phyloP scores from a whole-genome alignment of 495 filamentous ascomycete species.

The Penicillium chermesinum region DNA sequence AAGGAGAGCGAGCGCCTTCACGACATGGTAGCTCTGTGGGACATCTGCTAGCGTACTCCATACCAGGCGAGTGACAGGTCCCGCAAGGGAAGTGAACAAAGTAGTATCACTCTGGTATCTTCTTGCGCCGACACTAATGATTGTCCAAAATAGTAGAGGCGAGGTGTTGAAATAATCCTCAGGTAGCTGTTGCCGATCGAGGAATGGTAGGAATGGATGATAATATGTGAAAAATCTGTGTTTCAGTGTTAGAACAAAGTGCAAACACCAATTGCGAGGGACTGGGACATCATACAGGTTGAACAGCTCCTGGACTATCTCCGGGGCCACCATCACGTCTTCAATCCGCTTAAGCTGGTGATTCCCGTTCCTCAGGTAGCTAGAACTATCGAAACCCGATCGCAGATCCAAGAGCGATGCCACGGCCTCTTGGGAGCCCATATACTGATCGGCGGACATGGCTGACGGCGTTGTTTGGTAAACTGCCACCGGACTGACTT shows the following conservation, averaged over 20 bases:
- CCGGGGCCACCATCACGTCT: constrained; percentile 66
- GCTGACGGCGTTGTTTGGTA: constrained; percentile 40
- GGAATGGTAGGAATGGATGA: constrained; percentile 80
- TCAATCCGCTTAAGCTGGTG: constrained; percentile 54
- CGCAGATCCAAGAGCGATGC: constrained; percentile 73
- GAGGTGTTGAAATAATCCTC: constrained; percentile 71
- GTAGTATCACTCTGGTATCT: constrained; percentile 61
- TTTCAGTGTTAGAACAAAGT: constrained; percentile 10
- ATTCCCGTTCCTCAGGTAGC: constrained; percentile 42
- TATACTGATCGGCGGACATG: constrained; percentile 52
- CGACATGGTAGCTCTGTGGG: constrained; percentile 81
- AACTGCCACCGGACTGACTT: constrained; percentile 35
- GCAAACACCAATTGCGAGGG: neutral
- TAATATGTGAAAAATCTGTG: constrained; percentile 68
- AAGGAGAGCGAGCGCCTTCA: constrained; percentile 82
- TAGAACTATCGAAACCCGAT: constrained; percentile 48
- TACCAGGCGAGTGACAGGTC: constrained; percentile 66
- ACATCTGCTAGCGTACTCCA: constrained; percentile 80
- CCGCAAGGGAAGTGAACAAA: constrained; percentile 64
- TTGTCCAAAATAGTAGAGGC: constrained; percentile 80
- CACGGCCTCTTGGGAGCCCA: constrained; percentile 81
- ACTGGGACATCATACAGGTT: constrained; percentile 46
- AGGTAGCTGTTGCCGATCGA: constrained; percentile 63
- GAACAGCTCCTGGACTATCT: constrained; percentile 71
- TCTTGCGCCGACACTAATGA: constrained; percentile 75